A percentile compares a stretch with the other conserved stretches of the same genome.
These are phyloP conservation scores for Podospora comata DNA, from an alignment of 495 filamentous ascomycete species.

Conservation along the genomic window DNA sequence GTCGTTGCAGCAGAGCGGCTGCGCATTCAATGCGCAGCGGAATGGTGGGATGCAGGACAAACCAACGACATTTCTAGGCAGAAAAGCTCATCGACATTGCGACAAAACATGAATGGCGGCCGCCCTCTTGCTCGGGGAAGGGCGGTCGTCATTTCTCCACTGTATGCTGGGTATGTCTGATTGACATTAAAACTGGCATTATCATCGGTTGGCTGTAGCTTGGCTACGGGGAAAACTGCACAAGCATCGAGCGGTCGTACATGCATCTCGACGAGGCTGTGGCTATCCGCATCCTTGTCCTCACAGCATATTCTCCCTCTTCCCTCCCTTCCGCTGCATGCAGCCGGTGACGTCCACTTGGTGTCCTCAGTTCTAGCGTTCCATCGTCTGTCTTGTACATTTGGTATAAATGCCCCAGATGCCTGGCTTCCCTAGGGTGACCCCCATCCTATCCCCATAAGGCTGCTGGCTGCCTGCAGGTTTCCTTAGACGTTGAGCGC, in stretches of 20 bases:
- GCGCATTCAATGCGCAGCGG: conserved; percentile 21
- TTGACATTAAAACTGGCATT: background rate
- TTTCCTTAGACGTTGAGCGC: conserved; percentile 5
- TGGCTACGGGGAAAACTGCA: background rate
- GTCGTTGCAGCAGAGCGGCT: conserved; percentile 16
- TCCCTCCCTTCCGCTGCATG: background rate
- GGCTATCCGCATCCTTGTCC: conserved; percentile 4
- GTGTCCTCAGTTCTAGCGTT: conserved; percentile 1
- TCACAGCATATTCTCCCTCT: conserved; percentile 2
- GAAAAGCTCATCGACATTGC: background rate
- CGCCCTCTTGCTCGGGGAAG: conserved; percentile 10
- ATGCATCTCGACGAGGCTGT: conserved; percentile 17
- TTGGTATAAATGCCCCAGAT: conserved; percentile 8
- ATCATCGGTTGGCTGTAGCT: too few relatives aligned
- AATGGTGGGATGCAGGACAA: background rate
- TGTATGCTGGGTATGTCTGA: background rate
- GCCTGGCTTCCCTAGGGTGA: conserved; percentile 15
- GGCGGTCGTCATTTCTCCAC: background rate
- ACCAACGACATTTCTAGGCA: conserved; percentile 8
- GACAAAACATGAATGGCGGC: conserved; percentile 10
- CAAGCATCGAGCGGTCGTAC: background rate
- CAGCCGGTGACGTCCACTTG: conserved; percentile 16
- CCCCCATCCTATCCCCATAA: conserved; percentile 7
- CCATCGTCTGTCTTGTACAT: conserved; percentile 1
- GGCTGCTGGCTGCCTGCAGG: conserved; percentile 18